These are phyloP conservation scores for Gyromitra esculenta DNA, from an alignment of 2,329 filamentous ascomycete genomes.

Conservation along the genomic window DNA sequence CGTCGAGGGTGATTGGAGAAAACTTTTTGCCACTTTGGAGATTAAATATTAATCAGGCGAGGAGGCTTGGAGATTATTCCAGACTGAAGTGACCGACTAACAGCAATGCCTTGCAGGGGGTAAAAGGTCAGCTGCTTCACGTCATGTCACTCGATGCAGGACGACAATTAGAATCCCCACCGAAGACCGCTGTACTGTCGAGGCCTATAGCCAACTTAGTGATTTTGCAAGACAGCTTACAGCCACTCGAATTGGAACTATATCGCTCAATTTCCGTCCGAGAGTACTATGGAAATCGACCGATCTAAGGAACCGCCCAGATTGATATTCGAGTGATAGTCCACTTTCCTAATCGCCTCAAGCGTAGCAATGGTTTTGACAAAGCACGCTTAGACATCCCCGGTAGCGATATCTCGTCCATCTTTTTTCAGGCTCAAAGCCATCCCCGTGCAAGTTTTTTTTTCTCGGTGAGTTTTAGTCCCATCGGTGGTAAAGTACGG, in stretches of 20 bases:
- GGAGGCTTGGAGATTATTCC: background rate
- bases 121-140: conserved; percentile 21
- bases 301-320: conserved; percentile 44
- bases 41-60: background rate
- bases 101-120: background rate
- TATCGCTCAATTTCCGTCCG: conserved; percentile 12
- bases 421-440: conserved; percentile 2
- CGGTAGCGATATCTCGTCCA: background rate
- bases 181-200: background rate
- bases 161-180: background rate
- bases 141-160: conserved; percentile 32
- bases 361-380: background rate
- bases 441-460: background rate
- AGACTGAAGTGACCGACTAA: background rate
- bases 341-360: conserved; percentile 31
- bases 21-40: background rate
- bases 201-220: background rate
- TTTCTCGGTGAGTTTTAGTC: no score
- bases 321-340: conserved; percentile 48
- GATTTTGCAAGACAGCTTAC: background rate
- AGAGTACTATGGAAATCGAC: conserved; percentile 24
- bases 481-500: background rate
- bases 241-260: conserved; percentile 6
- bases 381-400: conserved; percentile 2
- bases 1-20: background rate